Conservation (phyloP, 257 asterid species). For the Agastache rugosa region DNA sequence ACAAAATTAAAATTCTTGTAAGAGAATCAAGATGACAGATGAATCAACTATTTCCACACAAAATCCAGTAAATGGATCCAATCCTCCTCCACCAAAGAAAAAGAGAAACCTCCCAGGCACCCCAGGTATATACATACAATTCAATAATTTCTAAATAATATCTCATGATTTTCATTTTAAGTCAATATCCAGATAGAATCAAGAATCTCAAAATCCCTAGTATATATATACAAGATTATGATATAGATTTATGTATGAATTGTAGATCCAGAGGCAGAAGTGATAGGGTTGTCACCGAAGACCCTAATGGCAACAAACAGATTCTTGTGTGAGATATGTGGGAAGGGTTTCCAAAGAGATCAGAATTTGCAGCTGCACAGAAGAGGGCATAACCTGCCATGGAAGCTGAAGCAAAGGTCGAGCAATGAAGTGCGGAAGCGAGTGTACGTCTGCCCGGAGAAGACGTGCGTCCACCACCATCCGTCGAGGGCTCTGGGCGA, state of each 20-base stretch:
- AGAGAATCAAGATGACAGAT: constrained; percentile 54
- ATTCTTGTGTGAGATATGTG: constrained; percentile 83
- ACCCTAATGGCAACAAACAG: constrained; percentile 90
- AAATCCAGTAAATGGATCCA: constrained; percentile 53
- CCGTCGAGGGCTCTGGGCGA: constrained; percentile 89
- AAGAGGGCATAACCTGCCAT: constrained; percentile 38
- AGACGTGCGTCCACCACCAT: constrained; percentile 72
- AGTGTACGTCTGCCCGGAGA: constrained; percentile 91
- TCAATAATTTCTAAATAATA: no score
- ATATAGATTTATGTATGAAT: no score
- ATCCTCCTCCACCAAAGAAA: constrained; percentile 63
- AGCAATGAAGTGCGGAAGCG: constrained; percentile 70
- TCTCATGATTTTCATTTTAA: no score
- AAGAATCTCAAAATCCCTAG: no score
- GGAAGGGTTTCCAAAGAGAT: constrained; percentile 90
- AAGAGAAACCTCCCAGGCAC: constrained; percentile 88
- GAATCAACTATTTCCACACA: constrained; percentile 52
- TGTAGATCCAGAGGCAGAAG: constrained; percentile 88
- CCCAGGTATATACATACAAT: constrained; percentile 53
- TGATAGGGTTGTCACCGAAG: constrained; percentile 76
- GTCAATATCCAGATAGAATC: no score
- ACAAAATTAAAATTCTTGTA: neutral
- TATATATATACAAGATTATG: no score
- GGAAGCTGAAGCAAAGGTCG: constrained; percentile 50
- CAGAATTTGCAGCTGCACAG: constrained; percentile 83